phyloP scores from a whole-genome alignment of 2,329 filamentous ascomycete species.

The Aureobasidium mangrovei region DNA sequence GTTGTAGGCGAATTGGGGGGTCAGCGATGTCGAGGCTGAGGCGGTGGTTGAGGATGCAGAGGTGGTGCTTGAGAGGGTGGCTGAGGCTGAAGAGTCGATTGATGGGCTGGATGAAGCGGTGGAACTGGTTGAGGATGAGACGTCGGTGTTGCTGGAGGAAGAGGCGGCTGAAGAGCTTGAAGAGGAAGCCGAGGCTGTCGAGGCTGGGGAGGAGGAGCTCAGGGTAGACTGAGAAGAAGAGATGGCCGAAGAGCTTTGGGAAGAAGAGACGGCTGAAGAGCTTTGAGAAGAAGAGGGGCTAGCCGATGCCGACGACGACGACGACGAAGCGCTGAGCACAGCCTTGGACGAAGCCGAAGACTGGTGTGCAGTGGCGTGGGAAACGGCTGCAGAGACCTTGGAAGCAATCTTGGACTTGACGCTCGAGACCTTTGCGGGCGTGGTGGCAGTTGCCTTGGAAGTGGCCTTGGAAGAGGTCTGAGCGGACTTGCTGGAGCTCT shows the following conservation, averaged over 20 bases:
- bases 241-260: not conserved
- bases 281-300: not conserved
- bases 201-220: not conserved
- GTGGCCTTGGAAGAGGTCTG: not conserved
- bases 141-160: not conserved
- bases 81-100: not conserved
- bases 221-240: not conserved
- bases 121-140: not conserved
- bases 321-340: not conserved
- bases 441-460: not conserved
- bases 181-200: not conserved
- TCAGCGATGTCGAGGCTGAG: not conserved
- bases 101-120: not conserved
- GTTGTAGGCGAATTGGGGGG: not conserved
- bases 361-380: not conserved
- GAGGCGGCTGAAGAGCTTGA: not conserved
- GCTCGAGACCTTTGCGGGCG: slow-evolving; percentile 2
- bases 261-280: no score
- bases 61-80: not conserved
- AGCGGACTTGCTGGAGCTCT: not conserved
- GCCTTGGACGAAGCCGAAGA: not conserved
- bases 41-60: not conserved
- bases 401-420: not conserved
- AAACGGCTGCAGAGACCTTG: not conserved
- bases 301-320: not conserved